These are phyloP conservation scores for Rosa persica DNA, from an alignment of 306 rosid species.

Conservation along the genomic window DNA sequence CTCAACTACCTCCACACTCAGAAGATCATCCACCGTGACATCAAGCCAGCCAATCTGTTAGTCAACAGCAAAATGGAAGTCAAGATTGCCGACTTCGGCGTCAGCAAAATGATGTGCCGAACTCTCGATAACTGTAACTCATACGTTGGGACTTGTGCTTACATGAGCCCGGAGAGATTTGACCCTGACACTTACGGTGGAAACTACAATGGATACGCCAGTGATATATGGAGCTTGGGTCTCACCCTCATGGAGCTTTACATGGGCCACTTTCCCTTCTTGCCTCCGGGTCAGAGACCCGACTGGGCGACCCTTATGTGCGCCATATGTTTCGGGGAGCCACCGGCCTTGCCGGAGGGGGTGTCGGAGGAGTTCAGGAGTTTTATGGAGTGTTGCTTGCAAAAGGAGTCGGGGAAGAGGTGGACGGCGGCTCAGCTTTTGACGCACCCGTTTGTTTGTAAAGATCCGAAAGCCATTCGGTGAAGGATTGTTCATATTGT, in stretches of 20 bases:
- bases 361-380: conserved; percentile 58
- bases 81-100: conserved; percentile 91
- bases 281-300: conserved; percentile 83
- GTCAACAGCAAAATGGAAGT: conserved; percentile 55
- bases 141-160: conserved; percentile 92
- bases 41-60: conserved; percentile 74
- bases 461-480: conserved; percentile 19
- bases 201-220: conserved; percentile 72
- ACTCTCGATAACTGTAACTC: conserved; percentile 75
- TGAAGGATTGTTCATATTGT: conserved; percentile 8
- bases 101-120: conserved; percentile 71
- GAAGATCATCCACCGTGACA: conserved; percentile 81
- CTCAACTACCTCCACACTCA: conserved; percentile 71
- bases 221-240: conserved; percentile 92
- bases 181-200: conserved; percentile 85
- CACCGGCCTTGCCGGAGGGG: conserved; percentile 58
- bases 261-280: conserved; percentile 84
- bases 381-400: conserved; percentile 71
- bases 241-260: conserved; percentile 78
- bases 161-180: conserved; percentile 96
- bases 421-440: conserved; percentile 71
- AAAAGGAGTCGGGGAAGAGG: conserved; percentile 74
- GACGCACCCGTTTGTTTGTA: conserved; percentile 63
- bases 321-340: conserved; percentile 82
- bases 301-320: conserved; percentile 93